Conservation (phyloP, 2,329 filamentous ascomycete genomes). For the Celoporthe dispersa region DNA sequence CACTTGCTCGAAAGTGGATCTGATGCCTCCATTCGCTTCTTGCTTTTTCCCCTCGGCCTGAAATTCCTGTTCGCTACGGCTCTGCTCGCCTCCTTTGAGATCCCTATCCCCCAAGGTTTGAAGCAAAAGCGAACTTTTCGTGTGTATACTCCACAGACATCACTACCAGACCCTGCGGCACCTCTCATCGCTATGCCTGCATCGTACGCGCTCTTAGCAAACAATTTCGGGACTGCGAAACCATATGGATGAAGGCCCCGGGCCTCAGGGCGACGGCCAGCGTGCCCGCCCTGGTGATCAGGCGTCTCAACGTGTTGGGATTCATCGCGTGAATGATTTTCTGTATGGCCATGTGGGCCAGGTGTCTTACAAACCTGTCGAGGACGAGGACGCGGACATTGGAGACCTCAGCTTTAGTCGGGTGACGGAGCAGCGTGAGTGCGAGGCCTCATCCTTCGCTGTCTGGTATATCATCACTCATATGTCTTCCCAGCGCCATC, state of each 20-base stretch:
- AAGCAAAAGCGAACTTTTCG: neutral
- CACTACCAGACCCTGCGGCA: neutral
- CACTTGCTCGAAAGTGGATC: slow-evolving; percentile 23
- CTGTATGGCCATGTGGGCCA: slow-evolving; percentile 58
- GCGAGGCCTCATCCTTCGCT: slow-evolving; percentile 2
- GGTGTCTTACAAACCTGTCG: slow-evolving; percentile 46
- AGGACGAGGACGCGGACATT: slow-evolving; percentile 39
- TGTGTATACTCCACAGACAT: neutral
- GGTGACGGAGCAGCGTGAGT: slow-evolving; percentile 36
- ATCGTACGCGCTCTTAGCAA: slow-evolving; percentile 5
- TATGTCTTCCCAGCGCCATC: slow-evolving; percentile 13
- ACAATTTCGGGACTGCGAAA: slow-evolving; percentile 22
- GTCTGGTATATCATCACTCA: slow-evolving; percentile 8
- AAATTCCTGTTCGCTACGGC: slow-evolving; percentile 15
- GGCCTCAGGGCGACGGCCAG: slow-evolving; percentile 12
- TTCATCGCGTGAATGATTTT: slow-evolving; percentile 50
- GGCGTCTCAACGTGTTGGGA: slow-evolving; percentile 25
- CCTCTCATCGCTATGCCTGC: slow-evolving; percentile 26
- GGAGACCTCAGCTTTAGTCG: slow-evolving; percentile 44
- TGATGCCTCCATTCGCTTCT: neutral
- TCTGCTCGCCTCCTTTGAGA: neutral
- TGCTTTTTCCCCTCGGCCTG: slow-evolving; percentile 11
- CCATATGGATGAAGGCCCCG: slow-evolving; percentile 35
- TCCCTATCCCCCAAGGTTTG: neutral
- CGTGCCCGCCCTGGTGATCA: slow-evolving; percentile 14